Evolutionary conservation across 2,329 filamentous ascomycete genomes (phyloP), one percentile per base, ranked within the genome.

Genomic region (Coniochaeta sp.): DNA sequence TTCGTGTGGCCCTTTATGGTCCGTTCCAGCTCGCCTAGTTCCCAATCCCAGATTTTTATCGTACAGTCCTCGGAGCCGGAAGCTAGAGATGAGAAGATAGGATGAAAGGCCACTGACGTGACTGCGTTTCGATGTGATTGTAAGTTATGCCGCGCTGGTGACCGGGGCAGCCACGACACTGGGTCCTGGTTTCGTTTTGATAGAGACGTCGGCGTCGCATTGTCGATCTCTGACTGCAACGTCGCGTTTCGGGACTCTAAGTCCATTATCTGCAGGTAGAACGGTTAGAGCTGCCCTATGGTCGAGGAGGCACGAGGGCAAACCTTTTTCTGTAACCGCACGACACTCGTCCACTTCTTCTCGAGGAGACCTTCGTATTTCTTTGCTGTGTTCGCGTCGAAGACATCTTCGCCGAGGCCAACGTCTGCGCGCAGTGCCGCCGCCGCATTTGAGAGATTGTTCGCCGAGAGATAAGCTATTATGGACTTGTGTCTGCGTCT

Each of bases 11-110:
- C 92, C 71, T 97, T 97, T 61, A 97, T 83, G 0, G 93, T 97
- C 63, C 89, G 81, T 72, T 97, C 93, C 4, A 96, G 80, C 74
- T 97, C 93, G 56, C 93, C 93, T 26, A 96, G 77, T 69, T 97
- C 93, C 89, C 92, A 97, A 70, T 97, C 93, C 93, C 93, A 97
- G 60, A 97, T 93, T 70, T 97, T 97, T 73, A 98, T 96, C 8
- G 90, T 96, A 59, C 86, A 90, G 73, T 97, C 93, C 72, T 96
- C 93, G 9, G 92, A 96, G 17, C 90, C 93, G 0, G 91, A 95
- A 11, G 93, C 93, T 24, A 97, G 80, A 6, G 90, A 93, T 11
- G 91, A 93, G 74, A 96, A 97, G 34, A 95, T 82, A 0, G 93
- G 93, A 71, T 97, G 93, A 71, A 97, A 97, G 17, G 93, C 93